Conservation (phyloP, 225 moss, liverwort and hornwort species). For the Neckera pumila region DNA sequence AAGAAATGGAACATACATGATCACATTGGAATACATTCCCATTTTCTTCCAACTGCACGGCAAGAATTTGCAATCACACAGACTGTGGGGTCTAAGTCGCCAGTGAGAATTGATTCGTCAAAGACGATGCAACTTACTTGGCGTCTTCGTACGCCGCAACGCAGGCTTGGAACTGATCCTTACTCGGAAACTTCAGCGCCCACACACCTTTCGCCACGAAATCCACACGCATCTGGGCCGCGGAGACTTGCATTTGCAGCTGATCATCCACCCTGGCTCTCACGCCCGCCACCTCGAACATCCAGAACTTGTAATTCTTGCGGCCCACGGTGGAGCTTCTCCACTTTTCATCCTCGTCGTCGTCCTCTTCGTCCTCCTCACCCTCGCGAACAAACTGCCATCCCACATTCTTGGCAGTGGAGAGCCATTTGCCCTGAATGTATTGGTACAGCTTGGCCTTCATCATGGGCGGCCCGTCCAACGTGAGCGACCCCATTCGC, state of each 20-base stretch:
- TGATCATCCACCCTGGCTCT: constrained; percentile 52
- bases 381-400: constrained; percentile 64
- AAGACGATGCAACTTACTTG: constrained; percentile 18
- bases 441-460: constrained; percentile 66
- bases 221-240: constrained; percentile 68
- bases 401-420: constrained; percentile 42
- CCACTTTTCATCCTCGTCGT: constrained; percentile 62
- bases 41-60: not conserved
- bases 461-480: not conserved
- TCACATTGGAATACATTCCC: not conserved
- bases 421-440: constrained; percentile 56
- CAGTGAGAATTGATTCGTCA: not conserved
- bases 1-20: not conserved
- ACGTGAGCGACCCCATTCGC: constrained; percentile 21
- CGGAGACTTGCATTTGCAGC: constrained; percentile 68
- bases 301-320: constrained; percentile 51
- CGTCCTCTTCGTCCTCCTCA: constrained; percentile 42
- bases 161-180: constrained; percentile 61
- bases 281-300: constrained; percentile 68
- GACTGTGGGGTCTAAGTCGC: not conserved
- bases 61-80: not conserved
- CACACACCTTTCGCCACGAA: constrained; percentile 74
- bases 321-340: constrained; percentile 32
- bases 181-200: constrained; percentile 78
- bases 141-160: constrained; percentile 58